A percentile compares a stretch with the other conserved stretches of the same genome.
These are phyloP conservation scores for Podospora sp. DNA, from an alignment of 495 filamentous ascomycete species.

Conservation along the genomic window DNA sequence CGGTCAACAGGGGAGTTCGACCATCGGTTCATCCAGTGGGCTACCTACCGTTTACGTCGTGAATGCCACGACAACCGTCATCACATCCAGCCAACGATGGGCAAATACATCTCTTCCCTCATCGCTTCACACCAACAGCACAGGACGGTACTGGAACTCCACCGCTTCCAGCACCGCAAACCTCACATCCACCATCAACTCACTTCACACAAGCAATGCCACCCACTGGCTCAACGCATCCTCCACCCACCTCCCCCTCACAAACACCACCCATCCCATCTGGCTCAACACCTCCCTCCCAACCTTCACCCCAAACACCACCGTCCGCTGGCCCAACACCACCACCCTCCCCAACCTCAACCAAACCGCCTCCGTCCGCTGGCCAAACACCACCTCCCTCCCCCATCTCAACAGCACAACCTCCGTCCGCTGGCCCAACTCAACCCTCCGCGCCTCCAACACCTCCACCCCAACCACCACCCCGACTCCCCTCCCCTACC, in stretches of 20 bases:
- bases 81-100: neutral
- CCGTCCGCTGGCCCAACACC: slow-evolving; percentile 29
- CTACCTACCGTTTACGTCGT: slow-evolving; percentile 8
- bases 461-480: slow-evolving; percentile 42
- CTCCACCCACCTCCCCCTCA: neutral
- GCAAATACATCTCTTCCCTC: slow-evolving; percentile 6
- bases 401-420: slow-evolving; percentile 24
- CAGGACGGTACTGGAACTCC: slow-evolving; percentile 19
- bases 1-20: neutral
- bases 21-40: neutral
- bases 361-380: slow-evolving; percentile 29
- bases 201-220: neutral
- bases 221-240: slow-evolving; percentile 20
- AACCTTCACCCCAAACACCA: slow-evolving; percentile 26
- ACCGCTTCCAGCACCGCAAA: neutral
- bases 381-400: slow-evolving; percentile 24
- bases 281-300: slow-evolving; percentile 30
- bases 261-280: slow-evolving; percentile 12
- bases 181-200: neutral
- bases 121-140: neutral
- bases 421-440: slow-evolving; percentile 36
- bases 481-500: slow-evolving; percentile 30
- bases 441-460: neutral
- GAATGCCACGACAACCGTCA: slow-evolving; percentile 15
- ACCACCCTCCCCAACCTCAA: slow-evolving; percentile 20